Evolutionary conservation across 148 eudicot genomes (phyloP).

Genomic region (Nyssa sinensis): DNA sequence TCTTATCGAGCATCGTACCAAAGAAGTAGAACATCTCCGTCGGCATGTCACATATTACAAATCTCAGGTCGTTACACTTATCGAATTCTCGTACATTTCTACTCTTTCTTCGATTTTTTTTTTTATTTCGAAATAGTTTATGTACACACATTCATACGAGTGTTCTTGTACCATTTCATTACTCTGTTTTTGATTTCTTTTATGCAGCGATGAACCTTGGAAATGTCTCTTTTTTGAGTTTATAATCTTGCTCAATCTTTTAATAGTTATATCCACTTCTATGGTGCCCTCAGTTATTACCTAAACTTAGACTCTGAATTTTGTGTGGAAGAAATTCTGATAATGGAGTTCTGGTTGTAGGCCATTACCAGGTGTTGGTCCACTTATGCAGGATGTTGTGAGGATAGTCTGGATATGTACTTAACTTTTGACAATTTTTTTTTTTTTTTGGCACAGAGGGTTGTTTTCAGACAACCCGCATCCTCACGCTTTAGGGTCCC

Average conservation of each 20-base stretch:
- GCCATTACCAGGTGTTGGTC: too few relatives aligned
- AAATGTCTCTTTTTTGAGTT: too few relatives aligned
- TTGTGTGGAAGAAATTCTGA: neutral
- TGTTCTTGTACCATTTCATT: neutral
- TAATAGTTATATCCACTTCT: neutral
- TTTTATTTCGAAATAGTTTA: neutral
- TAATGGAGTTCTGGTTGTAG: neutral
- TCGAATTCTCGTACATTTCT: neutral
- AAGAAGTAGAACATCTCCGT: constrained; percentile 70
- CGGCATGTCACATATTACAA: constrained; percentile 60
- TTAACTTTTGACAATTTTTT: too few relatives aligned
- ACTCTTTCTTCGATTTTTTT: neutral
- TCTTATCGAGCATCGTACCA: constrained; percentile 71
- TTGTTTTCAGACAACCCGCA: too few relatives aligned
- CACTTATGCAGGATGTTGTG: too few relatives aligned
- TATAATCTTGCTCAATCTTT: neutral
- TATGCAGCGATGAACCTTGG: neutral
- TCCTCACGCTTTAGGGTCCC: too few relatives aligned
- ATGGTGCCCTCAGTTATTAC: neutral
- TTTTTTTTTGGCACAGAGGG: too few relatives aligned
- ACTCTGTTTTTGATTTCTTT: neutral
- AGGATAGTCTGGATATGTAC: too few relatives aligned
- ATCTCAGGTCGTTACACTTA: constrained; percentile 48
- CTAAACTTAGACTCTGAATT: neutral
- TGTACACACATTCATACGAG: neutral